These are phyloP conservation scores for Xylaria castorea DNA, from an alignment of 495 filamentous ascomycete genomes.

Conservation along the genomic window DNA sequence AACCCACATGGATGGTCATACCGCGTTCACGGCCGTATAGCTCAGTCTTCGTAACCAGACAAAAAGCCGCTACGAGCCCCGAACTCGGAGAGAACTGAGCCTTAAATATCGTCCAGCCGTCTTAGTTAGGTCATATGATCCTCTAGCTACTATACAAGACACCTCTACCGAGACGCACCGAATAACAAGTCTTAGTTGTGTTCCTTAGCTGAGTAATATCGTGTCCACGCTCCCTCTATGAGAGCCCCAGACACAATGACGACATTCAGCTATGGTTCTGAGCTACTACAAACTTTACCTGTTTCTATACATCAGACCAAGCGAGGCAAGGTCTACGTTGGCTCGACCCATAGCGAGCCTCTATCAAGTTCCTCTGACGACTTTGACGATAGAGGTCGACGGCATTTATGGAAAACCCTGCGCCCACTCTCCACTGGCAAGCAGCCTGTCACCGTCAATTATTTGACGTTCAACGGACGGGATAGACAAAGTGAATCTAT, in stretches of 20 bases:
- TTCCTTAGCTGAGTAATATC: not conserved
- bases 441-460: conserved; percentile 2
- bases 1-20: not conserved
- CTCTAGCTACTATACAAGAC: not conserved
- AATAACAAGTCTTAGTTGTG: not conserved
- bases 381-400: not conserved
- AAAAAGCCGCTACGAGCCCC: not conserved
- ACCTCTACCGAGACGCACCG: not conserved
- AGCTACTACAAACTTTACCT: not conserved
- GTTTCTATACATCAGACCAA: not conserved
- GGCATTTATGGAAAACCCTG: not conserved
- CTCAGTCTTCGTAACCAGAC: too few relatives aligned
- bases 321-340: not conserved
- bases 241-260: not conserved
- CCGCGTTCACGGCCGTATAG: not conserved
- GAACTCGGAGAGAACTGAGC: conserved; percentile 2
- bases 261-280: not conserved
- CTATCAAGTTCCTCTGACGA: not conserved
- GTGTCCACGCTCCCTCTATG: not conserved
- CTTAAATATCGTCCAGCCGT: conserved; percentile 2
- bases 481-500: not conserved
- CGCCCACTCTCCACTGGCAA: not conserved
- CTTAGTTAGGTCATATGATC: conserved; percentile 1
- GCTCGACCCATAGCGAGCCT: not conserved
- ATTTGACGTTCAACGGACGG: not conserved